These are phyloP conservation scores for Chaetomium globosum DNA, from an alignment of 2,329 filamentous ascomycete species.

Conservation along the genomic window DNA sequence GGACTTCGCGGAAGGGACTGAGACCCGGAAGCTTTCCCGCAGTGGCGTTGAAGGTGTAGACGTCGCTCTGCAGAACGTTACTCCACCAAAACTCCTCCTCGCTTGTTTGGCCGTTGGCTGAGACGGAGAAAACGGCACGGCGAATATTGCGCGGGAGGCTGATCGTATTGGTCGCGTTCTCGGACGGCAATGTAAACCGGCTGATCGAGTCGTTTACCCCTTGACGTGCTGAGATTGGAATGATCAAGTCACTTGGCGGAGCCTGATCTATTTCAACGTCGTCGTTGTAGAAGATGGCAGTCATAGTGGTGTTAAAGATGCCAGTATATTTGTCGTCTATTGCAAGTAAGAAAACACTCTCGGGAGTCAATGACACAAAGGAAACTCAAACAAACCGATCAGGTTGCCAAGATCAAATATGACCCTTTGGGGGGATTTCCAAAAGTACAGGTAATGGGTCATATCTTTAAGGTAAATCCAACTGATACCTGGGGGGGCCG, in stretches of 20 bases:
- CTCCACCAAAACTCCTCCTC: slow-evolving; percentile 91
- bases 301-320: slow-evolving; percentile 72
- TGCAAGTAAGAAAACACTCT: background rate
- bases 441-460: slow-evolving; percentile 69
- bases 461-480: slow-evolving; percentile 82
- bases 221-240: slow-evolving; percentile 65
- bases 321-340: slow-evolving; percentile 69
- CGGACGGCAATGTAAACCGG: slow-evolving; percentile 66
- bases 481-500: slow-evolving; percentile 62
- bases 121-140: slow-evolving; percentile 73
- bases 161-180: slow-evolving; percentile 62
- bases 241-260: slow-evolving; percentile 63
- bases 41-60: slow-evolving; percentile 59
- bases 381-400: slow-evolving; percentile 44
- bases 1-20: slow-evolving; percentile 76
- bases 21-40: slow-evolving; percentile 65
- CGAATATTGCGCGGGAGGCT: slow-evolving; percentile 66
- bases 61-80: slow-evolving; percentile 68
- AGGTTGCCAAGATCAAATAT: slow-evolving; percentile 81
- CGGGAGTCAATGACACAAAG: background rate
- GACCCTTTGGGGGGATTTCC: slow-evolving; percentile 69
- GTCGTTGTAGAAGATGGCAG: slow-evolving; percentile 68
- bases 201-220: slow-evolving; percentile 58
- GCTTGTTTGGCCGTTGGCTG: slow-evolving; percentile 71
- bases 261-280: slow-evolving; percentile 46